Base-by-base conservation (phyloP, 148 eudicot genomes). In the Drosera capensis region DNA sequence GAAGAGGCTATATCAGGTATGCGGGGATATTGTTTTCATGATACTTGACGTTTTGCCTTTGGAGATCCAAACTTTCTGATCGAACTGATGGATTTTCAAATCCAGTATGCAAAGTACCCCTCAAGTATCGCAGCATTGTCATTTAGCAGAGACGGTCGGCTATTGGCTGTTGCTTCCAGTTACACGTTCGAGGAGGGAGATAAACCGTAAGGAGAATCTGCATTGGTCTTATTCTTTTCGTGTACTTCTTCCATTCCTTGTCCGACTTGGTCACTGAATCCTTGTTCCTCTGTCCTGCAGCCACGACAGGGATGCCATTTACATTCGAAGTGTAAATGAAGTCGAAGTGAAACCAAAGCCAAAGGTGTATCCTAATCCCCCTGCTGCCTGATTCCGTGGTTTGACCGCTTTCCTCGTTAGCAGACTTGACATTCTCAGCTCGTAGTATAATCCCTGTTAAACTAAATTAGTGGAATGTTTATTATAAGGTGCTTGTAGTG, bases 261-360 rank as follows among this genome's bases (percentile, higher is more conserved):
- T 11, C 1, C 14, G 11, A 17, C 9, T 41, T 1, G 3, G 23
- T 41, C 23, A 34, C 13, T 11, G 11, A 34, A 15, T 11, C n/a
- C 38, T 34, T 34, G 13, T 11, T 34, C 2, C 8, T 21, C 39
- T 31, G n/a, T 35, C 58, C 54, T 70, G 68, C 79, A 88, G 97
- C 29, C 97, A 88, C 8, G 97, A 88, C 56, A 92, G 86, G 39
- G 97, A 88, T 64, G 65, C 92, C 22, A 84, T 88, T 20, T 88
- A 66, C 44, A 68, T 88, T 6, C 74, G 94, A 31, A 84, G 77
- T 37, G 93, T 88, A 45, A 88, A 88, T 46, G 97, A 88, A 71
- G 78, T 75, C 24, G 96, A 88, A 77, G 96, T 83, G 46, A 88
- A 88, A 61, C 94, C 96, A 35, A 88, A 88, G 66, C 97, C 97